Base-by-base conservation (phyloP, 129 eudicot species). In the Ambrosia trifida region DNA sequence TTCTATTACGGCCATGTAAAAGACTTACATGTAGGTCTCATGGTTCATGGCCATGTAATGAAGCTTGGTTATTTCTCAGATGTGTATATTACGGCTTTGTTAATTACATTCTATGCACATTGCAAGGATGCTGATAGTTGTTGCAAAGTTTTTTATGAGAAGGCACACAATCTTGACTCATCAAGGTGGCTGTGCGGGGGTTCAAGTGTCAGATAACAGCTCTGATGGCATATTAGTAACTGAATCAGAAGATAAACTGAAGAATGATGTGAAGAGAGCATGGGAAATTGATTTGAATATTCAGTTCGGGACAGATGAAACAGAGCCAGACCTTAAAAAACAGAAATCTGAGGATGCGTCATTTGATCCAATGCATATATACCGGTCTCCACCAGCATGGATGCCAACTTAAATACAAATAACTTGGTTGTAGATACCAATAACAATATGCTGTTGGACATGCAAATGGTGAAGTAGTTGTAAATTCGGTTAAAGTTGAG, bases 121-220 rank as follows among this genome's bases (percentile, higher is more conserved):
- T 89, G 95, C 80, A 83, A 78, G 31, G 62, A 66, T 11, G 74
- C 80, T 4, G 67, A 81, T 30, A 64, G 84, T 72, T 81, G 77
- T 57, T 60, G 59, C 61, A 85, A 79, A 79, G 85, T 83, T 49
- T 92, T 89, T 63, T 43, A 58, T 13, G 91, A 92, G 70, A 92
- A 76, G 32, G 63, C 58, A 58, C 83, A 83, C 49, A 54, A 88
- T 95, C 76, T 79, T 95, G 78, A 83, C 97, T 60, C 90, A 90
- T 84, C 99, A 95, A 82, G 99, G 99, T 70, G 89, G 88, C 68
- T 84, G 81, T 68, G 97, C 89, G 44, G 97, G 96, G 49, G 89
- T 95, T 43, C 54, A 80, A 49, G 51, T 78, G 80, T 79, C 90
- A 80, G 90, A 90, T 51, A 75, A 64, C 51, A 77, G 73, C 62